Conservation (phyloP, 73 alveolate species). For the Paramecium tetraurelia region DNA sequence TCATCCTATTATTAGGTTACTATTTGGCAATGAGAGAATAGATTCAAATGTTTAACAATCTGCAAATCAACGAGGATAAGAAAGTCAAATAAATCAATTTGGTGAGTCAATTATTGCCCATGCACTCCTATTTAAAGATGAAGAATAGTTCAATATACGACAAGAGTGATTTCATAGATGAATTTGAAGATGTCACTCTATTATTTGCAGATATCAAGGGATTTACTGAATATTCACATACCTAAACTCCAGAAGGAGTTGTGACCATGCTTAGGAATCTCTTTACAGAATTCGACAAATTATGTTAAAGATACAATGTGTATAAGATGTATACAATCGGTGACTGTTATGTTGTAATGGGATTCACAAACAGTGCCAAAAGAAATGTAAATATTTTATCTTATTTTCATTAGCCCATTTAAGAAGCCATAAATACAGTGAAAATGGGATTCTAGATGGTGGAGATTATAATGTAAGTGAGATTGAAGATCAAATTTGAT, state of each 20-base stretch:
- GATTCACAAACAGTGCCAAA: constrained; percentile 52
- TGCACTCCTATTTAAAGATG: constrained; percentile 23
- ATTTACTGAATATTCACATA: constrained; percentile 52
- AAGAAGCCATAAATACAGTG: constrained; percentile 77
- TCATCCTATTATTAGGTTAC: background rate
- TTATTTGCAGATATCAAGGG: constrained; percentile 67
- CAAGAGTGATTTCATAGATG: constrained; percentile 52
- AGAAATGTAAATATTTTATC: background rate
- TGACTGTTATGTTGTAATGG: constrained; percentile 67
- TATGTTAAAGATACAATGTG: constrained; percentile 38
- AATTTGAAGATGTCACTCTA: constrained; percentile 62
- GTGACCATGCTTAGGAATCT: constrained; percentile 60
- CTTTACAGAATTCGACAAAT: constrained; percentile 62
- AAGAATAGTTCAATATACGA: background rate
- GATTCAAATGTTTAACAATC: constrained; percentile 20
- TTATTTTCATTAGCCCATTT: background rate
- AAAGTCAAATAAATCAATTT: constrained; percentile 8
- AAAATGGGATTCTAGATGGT: constrained; percentile 84
- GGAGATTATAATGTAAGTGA: constrained; percentile 74
- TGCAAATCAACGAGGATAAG: constrained; percentile 11
- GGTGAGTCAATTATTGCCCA: constrained; percentile 39
- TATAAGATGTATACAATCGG: constrained; percentile 64
- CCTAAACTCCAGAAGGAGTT: constrained; percentile 54
- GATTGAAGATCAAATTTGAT: constrained; percentile 71
- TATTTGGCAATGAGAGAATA: constrained; percentile 11